A percentile compares a stretch with the other conserved stretches of the same genome.
phyloP scores from a whole-genome alignment of 306 rosid genomes.

The Parietaria judaica region DNA sequence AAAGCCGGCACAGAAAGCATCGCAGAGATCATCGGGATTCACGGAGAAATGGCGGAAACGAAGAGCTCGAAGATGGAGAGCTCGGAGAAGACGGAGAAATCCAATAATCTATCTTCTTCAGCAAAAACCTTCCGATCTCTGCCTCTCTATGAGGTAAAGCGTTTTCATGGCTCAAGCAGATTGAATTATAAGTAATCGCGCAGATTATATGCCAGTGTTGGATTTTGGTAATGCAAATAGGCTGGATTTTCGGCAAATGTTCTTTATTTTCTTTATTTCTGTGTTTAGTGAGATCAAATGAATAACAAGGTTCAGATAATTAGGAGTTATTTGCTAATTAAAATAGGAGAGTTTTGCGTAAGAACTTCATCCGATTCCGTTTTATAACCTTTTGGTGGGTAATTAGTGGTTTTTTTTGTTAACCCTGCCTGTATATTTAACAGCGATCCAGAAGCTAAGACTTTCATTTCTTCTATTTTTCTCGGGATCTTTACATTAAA shows the following conservation, averaged over 20 bases:
- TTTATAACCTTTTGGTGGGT: background rate
- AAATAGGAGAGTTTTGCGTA: too few species aligned
- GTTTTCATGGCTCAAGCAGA: background rate
- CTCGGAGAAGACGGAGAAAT: constrained; percentile 85
- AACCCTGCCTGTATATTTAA: too few species aligned
- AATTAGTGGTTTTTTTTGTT: background rate
- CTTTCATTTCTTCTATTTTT: too few species aligned
- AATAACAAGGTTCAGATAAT: background rate
- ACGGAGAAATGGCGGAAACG: constrained; percentile 56
- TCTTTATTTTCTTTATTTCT: background rate
- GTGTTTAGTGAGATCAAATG: constrained; percentile 1
- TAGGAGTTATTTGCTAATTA: background rate
- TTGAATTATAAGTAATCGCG: background rate
- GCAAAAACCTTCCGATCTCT: constrained; percentile 12
- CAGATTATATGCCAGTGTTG: background rate
- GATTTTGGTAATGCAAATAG: constrained; percentile 1
- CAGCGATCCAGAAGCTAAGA: too few species aligned
- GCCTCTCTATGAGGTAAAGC: constrained; percentile 7
- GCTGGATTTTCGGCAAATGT: background rate
- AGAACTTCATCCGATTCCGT: too few species aligned
- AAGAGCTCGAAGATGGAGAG: constrained; percentile 97
- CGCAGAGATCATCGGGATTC: constrained; percentile 85
- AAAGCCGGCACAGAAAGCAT: constrained; percentile 73
- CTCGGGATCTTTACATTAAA: too few species aligned
- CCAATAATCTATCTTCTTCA: constrained; percentile 21